Evolutionary conservation across 1,139 yeast species (phyloP), one percentile per base, ranked within the genome.

Genomic region (Arxiozyma heterogenica): DNA sequence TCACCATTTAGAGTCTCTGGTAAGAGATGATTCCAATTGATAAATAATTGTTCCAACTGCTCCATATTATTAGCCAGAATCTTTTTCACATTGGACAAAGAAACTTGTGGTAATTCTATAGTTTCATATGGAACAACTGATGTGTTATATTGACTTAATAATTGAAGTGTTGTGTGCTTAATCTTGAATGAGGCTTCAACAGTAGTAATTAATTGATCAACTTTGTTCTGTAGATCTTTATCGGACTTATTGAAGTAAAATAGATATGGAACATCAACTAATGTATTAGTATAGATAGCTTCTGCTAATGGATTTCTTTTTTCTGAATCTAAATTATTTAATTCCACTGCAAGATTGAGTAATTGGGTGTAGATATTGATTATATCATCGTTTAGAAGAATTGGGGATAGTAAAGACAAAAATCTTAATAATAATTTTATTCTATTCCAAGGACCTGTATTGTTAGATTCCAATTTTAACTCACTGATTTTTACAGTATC

Each of bases 371-470:
- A 79, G 6, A 87, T 67, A 46, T 72, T 75, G 41, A 77, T 61
- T 15, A 89, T 71, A 15, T 78, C 75, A 2, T 79, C 77, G 44
- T 75, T 73, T 34, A 82, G 77, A 54, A 86, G 72, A 47, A 84
- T 78, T 1, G 90, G 86, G 1, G 82, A 70, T 56, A 88, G 71
- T 12, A 84, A 70, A 1, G 88, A 82, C 59, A 89, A 73, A 60
- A 90, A 82, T 63, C 96, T 81, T 58, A 88, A 67, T 34, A 84
- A 71, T 22, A 86, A 75, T 69, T 93, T 90, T 59, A 87, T 71
- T 58, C 80, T 80, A 60, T 84, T 84, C 81, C 89, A 86, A n/a
- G 76, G 71, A 34, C 90, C 90, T 34, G 83, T 81, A 51, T 80
- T 78, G 54, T 65, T 68, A 20, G 71, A 65, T 12, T 57, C 58